Base-by-base conservation (phyloP, 2,329 filamentous ascomycete species). In the Beauveria scarabaeidicola region DNA sequence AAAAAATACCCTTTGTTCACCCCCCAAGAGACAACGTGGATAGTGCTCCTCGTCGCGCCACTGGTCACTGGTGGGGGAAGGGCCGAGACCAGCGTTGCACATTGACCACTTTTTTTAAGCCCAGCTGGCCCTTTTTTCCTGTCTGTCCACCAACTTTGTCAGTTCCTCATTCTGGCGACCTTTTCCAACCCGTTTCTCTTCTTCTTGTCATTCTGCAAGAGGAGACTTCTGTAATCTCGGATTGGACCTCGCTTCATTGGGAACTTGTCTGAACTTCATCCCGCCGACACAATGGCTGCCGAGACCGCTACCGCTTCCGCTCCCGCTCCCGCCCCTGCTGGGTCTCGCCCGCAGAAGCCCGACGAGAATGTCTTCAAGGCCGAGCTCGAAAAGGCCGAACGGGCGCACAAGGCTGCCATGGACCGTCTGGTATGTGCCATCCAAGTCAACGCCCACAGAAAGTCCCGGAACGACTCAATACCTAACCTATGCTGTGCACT, bases 331-430 rank as follows among this genome's bases (percentile, higher is more conserved):
- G 74, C 74, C 44, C 52, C 58, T 60, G 29, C 57, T 72, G 74
- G 75, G 64, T 71, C 77, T 69, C 91, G 86, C 77, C 91, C 92
- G 58, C 83, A 89, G 75, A 91, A 89, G 81, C 94, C 94, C 51
- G 90, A 97, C 74, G 89, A 94, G 78, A 88, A 87, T 65, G 78
- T 81, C 66, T 99, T 87, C 81, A 91, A 96, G 78, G 82, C 86
- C 72, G 82, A 83, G 64, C 81, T 96, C 63, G 86, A 84, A 54
- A 84, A 88, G 76, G 88, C 89, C 27, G 90, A 97, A 76, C 96
- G 96, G 79, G 90, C 89, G 65, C 88, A 96, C 76, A 81, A 88
- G 70, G 85, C 84, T 56, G 81, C 87, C 52, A 88, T 94, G 78
- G 86, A 90, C 67, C 70, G 69, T 63, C 68, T 77, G 67, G 75